Evolutionary conservation across 2,329 filamentous ascomycete species (phyloP).

Genomic region (Claviceps sp.): DNA sequence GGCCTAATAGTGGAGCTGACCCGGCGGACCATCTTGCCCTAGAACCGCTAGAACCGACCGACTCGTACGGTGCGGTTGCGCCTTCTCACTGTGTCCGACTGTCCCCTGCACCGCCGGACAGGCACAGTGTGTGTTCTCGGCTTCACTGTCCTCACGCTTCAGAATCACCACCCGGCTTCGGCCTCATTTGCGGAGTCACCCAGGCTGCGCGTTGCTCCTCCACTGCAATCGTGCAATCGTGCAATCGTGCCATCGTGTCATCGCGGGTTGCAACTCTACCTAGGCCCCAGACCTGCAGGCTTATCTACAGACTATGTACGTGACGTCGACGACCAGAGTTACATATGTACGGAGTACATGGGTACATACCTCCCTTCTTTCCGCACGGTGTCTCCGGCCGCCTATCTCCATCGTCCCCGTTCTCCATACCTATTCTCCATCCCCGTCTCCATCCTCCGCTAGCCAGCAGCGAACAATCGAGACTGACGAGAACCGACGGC

Average conservation of each 20-base stretch:
- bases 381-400: not conserved
- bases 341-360: not conserved
- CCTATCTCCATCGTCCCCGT: too few relatives aligned
- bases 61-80: not conserved
- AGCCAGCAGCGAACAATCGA: too few relatives aligned
- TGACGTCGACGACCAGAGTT: not conserved
- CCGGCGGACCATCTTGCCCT: not conserved
- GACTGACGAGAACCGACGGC: too few relatives aligned
- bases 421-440: not conserved
- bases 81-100: conserved; percentile 1
- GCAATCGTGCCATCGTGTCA: too few relatives aligned
- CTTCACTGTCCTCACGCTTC: not conserved
- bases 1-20: conserved; percentile 42
- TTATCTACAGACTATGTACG: not conserved
- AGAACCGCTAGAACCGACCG: too few relatives aligned
- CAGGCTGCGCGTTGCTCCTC: not conserved
- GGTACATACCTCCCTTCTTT: not conserved
- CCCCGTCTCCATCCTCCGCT: not conserved
- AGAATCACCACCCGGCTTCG: not conserved
- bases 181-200: conserved; percentile 7
- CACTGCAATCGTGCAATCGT: not conserved
- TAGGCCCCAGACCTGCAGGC: not conserved
- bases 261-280: not conserved
- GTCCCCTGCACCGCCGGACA: not conserved
- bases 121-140: not conserved